Evolutionary conservation across 2,329 filamentous ascomycete species (phyloP), one percentile per base, ranked within the genome.

Genomic region (Pseudocercospora crystallina): DNA sequence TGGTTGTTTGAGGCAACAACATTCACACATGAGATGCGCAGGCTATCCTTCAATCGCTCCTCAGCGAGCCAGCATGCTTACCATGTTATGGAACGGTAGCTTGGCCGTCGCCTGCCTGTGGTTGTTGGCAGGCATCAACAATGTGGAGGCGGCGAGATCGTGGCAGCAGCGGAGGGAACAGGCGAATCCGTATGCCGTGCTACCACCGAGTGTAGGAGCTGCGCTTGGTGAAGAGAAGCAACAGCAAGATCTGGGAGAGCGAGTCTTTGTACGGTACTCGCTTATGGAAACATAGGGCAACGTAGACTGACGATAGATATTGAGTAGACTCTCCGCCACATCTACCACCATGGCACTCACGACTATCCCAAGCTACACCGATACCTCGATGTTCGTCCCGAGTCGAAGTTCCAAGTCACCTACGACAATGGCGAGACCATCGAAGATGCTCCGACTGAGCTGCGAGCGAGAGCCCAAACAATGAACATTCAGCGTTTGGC

Each of bases 331-430:
- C 81, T 99, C 49, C 85, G 90, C 63, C 92, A 99, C 71, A 85
- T 97, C 64, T 94, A 89, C 72, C 91, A 96, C 69, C 91, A 96
- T 73, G 92, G 92, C 51, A 87, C 89, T 35, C 81, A 92, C 69
- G 75, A 80, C 60, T 82, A 95, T 61, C 91, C 91, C 2, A 72
- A 79, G 5, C 80, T 96, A 12, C 89, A 96, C 69, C 80, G 86
- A 51, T 85, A 83, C 61, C 78, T 86, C 54, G 90, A 97, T 69
- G 76, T 96, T 30, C 73, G 80, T 14, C 71, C 78, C 8, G 75
- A 83, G 38, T 79, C 84, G n/a, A 40, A 43, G 35, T 42, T 67
- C 8, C 51, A 54, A 26, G 61, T 67, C 40, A 60, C 59, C 4
- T 49, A 53, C 49, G 61, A 66, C 17, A 53, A 62, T 52, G 64